phyloP scores from a whole-genome alignment of 1,284 basidiomycete genomes.

The Rhodotorula sp. region DNA sequence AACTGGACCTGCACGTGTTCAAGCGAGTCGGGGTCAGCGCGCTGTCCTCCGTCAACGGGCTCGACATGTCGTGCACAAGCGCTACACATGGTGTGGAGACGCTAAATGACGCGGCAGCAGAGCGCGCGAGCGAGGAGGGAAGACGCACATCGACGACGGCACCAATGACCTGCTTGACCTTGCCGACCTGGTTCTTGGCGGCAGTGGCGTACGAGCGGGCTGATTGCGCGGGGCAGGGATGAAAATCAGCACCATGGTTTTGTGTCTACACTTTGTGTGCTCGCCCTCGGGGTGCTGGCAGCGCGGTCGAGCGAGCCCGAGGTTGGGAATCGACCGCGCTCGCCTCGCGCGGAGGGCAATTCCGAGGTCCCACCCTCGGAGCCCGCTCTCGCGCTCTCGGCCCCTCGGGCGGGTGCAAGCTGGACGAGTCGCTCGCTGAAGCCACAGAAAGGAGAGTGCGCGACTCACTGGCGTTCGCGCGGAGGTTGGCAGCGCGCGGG shows the following conservation, averaged over 20 bases:
- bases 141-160: constrained; percentile 81
- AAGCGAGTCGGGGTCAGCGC: neutral
- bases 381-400: neutral
- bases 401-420: neutral
- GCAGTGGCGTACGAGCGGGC: constrained; percentile 90
- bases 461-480: constrained; percentile 26
- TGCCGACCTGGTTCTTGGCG: constrained; percentile 66
- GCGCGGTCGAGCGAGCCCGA: neutral
- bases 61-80: neutral
- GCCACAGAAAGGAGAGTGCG: neutral
- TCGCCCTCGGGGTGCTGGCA: neutral
- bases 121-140: constrained; percentile 47
- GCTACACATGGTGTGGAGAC: neutral
- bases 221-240: constrained; percentile 43
- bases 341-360: constrained; percentile 3
- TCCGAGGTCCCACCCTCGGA: constrained; percentile 26
- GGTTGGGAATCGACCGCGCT: neutral
- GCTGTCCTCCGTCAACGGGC: neutral
- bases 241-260: no score
- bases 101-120: neutral
- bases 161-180: constrained; percentile 66
- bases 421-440: no score
- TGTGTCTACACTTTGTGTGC: neutral
- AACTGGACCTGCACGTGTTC: constrained; percentile 43
- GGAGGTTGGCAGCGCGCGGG: constrained; percentile 22